A percentile compares a stretch with the other conserved stretches of the same genome.
Conservation (phyloP, 164 flowering plant genomes). For the Kalanchoe fedtschenkoi region DNA sequence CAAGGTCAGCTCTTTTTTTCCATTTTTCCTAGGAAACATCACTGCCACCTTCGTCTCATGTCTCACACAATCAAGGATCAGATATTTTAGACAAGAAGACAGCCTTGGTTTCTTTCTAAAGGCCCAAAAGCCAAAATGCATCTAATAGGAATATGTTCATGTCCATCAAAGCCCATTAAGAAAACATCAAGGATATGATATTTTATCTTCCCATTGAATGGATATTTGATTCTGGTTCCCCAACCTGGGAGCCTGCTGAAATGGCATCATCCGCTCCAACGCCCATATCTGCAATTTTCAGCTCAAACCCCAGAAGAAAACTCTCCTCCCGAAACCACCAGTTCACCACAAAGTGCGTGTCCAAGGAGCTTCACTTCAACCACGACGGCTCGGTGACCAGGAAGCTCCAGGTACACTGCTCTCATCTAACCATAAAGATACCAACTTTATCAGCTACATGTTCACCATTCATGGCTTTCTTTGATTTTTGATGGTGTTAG, state of each 20-base stretch:
- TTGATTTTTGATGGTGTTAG: background rate
- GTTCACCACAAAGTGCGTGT: constrained; percentile 31
- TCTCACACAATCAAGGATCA: background rate
- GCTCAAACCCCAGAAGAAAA: constrained; percentile 19
- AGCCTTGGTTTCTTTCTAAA: too few species aligned
- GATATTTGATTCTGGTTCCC: constrained; percentile 1
- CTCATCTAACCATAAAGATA: background rate
- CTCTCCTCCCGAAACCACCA: constrained; percentile 4
- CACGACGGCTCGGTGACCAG: constrained; percentile 63
- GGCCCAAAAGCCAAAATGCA: too few species aligned
- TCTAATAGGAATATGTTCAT: background rate
- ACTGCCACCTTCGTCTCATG: constrained; percentile 25
- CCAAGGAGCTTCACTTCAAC: constrained; percentile 77
- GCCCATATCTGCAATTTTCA: constrained; percentile 30
- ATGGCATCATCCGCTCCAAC: constrained; percentile 45
- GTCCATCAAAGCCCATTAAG: background rate
- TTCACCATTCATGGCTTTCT: too few species aligned
- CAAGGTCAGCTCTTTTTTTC: constrained; percentile 9
- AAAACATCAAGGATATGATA: background rate
- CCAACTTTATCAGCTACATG: background rate
- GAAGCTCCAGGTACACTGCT: constrained; percentile 56
- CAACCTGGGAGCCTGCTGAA: constrained; percentile 6
- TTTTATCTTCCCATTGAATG: background rate
- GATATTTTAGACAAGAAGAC: too few species aligned
- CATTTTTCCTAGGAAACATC: constrained; percentile 21